Conservation (phyloP, 495 filamentous ascomycete genomes). For the Thozetella sp. region DNA sequence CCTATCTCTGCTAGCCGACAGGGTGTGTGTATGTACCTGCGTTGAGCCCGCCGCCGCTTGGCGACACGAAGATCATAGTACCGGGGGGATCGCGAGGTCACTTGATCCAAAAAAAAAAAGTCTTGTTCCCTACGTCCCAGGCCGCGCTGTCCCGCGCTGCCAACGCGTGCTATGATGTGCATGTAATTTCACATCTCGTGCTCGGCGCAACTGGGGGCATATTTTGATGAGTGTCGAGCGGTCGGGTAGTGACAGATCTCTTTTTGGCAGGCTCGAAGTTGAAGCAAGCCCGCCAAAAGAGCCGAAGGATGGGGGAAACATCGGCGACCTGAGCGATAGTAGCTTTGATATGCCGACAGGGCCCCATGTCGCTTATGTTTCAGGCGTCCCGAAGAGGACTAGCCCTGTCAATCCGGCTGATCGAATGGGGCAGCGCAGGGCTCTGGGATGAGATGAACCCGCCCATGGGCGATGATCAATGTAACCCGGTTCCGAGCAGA, state of each 20-base stretch:
- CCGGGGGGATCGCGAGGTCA: no score
- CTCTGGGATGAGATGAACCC: constrained; percentile 10
- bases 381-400: constrained; percentile 8
- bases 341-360: constrained; percentile 6
- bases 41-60: no score
- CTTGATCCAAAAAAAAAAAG: no score
- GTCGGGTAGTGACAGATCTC: background rate
- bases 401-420: constrained; percentile 2
- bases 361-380: constrained; percentile 15
- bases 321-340: constrained; percentile 22
- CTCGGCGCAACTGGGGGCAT: constrained; percentile 10
- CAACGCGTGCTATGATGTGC: no score
- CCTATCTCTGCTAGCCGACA: no score
- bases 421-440: constrained; percentile 16
- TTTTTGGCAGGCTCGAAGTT: background rate
- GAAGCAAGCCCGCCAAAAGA: no score
- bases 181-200: constrained; percentile 9
- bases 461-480: constrained; percentile 1
- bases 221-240: background rate
- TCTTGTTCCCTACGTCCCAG: no score
- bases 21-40: no score
- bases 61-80: no score
- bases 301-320: constrained; percentile 6
- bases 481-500: constrained; percentile 1
- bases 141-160: no score